Evolutionary conservation across 495 filamentous ascomycete genomes (phyloP).

Genomic region (Daldinia bambusicola): DNA sequence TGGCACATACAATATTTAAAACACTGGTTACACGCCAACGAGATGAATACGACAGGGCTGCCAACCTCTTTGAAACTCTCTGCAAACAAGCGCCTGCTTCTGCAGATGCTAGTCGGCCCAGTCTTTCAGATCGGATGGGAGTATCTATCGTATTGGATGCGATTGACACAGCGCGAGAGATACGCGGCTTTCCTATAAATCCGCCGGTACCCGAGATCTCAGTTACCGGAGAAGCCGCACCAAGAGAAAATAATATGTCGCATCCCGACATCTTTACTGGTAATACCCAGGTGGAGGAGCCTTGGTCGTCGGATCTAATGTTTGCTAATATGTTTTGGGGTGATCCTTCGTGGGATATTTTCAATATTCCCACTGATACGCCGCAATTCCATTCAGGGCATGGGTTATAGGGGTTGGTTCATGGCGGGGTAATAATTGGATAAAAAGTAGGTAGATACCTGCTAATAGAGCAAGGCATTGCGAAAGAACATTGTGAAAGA

Average conservation of each 20-base stretch:
- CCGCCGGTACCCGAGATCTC: slow-evolving; percentile 15
- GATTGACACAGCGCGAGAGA: slow-evolving; percentile 24
- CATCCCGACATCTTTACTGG: slow-evolving; percentile 17
- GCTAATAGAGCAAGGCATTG: neutral
- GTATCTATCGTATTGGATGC: slow-evolving; percentile 40
- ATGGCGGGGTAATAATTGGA: neutral
- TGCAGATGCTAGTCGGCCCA: slow-evolving; percentile 12
- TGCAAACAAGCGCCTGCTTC: slow-evolving; percentile 37
- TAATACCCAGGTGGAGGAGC: slow-evolving; percentile 23
- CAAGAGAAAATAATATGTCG: slow-evolving; percentile 3
- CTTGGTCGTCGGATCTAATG: slow-evolving; percentile 37
- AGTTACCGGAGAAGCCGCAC: slow-evolving; percentile 11
- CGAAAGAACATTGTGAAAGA: neutral
- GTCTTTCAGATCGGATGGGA: slow-evolving; percentile 33
- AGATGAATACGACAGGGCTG: slow-evolving; percentile 40
- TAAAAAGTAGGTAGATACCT: too few relatives aligned
- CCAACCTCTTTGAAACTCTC: slow-evolving; percentile 42
- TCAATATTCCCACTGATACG: slow-evolving; percentile 17
- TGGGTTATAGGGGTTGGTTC: slow-evolving; percentile 10
- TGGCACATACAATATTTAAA: slow-evolving; percentile 45
- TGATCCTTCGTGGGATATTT: slow-evolving; percentile 39
- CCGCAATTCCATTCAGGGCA: slow-evolving; percentile 24
- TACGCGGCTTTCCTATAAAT: slow-evolving; percentile 33
- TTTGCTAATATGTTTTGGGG: slow-evolving; percentile 43
- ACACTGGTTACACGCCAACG: slow-evolving; percentile 16